Percentiles rank a stretch among this genome's conserved stretches.
Evolutionary conservation across 2,329 filamentous ascomycete genomes (phyloP).

Genomic region (Colletotrichum musicola): DNA sequence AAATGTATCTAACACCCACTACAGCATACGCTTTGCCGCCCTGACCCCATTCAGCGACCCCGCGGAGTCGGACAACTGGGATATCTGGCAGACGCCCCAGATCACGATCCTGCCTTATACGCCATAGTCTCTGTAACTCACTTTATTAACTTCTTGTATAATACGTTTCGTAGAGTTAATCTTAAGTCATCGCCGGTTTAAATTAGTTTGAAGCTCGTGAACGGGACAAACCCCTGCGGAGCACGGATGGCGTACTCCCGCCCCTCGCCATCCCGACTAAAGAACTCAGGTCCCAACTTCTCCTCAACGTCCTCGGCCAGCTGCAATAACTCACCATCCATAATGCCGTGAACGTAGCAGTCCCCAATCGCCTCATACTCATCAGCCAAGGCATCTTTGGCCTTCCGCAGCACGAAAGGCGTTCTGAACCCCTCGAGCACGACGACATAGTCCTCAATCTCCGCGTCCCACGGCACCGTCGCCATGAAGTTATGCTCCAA

Average conservation of each 20-base stretch:
- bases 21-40: conserved; percentile 43
- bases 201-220: not conserved
- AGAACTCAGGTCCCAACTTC: not conserved
- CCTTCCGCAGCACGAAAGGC: conserved; percentile 48
- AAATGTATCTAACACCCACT: too few species aligned
- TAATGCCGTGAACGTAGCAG: conserved; percentile 17
- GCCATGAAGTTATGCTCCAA: conserved; percentile 1
- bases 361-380: conserved; percentile 9
- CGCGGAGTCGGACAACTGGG: conserved; percentile 41
- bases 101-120: conserved; percentile 27
- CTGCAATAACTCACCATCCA: conserved; percentile 12
- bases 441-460: conserved; percentile 45
- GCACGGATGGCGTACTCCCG: not conserved
- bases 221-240: conserved; percentile 12
- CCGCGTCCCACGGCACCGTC: conserved; percentile 20
- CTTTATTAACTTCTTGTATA: not conserved
- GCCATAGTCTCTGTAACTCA: not conserved
- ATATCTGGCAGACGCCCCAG: conserved; percentile 43
- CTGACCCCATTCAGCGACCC: conserved; percentile 45
- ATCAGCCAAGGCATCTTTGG: not conserved
- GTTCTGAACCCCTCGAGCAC: conserved; percentile 50
- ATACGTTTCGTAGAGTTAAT: not conserved
- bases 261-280: not conserved
- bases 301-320: not conserved
- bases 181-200: not conserved